These are phyloP conservation scores for Austroboletus niveus DNA, from an alignment of 1,284 basidiomycete genomes.

Conservation along the genomic window DNA sequence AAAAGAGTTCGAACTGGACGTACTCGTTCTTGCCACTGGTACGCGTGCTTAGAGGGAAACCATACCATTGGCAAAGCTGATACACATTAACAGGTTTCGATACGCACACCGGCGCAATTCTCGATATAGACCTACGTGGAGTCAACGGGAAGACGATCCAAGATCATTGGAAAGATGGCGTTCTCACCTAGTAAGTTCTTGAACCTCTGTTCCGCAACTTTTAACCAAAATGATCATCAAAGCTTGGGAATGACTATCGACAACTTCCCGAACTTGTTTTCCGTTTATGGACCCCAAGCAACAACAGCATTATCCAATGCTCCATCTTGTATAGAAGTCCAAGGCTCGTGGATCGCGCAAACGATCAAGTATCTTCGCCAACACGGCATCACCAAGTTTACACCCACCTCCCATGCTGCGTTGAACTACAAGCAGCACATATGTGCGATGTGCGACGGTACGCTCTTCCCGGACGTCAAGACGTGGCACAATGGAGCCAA, in stretches of 20 bases:
- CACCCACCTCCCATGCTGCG: conserved; percentile 9
- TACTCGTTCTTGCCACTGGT: conserved; percentile 16
- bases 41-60: not conserved
- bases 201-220: too few species aligned
- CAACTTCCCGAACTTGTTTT: conserved; percentile 21
- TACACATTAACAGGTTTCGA: conserved; percentile 7
- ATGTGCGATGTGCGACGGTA: not conserved
- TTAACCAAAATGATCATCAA: conserved; percentile 12
- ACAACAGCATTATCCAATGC: conserved; percentile 12
- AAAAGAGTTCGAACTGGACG: conserved; percentile 13
- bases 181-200: conserved; percentile 15
- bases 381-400: not conserved
- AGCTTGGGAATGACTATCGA: conserved; percentile 6
- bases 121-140: conserved; percentile 11
- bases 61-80: not conserved
- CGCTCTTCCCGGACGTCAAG: conserved; percentile 9
- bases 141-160: conserved; percentile 13
- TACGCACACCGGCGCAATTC: conserved; percentile 2
- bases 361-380: conserved; percentile 14
- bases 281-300: conserved; percentile 18
- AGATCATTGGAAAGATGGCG: conserved; percentile 17
- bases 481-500: conserved; percentile 9
- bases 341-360: conserved; percentile 10
- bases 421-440: conserved; percentile 9
- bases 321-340: conserved; percentile 9